These are phyloP conservation scores for Tetradesmus lagerheimii DNA, from an alignment of 139 green algal species.

Conservation along the genomic window DNA sequence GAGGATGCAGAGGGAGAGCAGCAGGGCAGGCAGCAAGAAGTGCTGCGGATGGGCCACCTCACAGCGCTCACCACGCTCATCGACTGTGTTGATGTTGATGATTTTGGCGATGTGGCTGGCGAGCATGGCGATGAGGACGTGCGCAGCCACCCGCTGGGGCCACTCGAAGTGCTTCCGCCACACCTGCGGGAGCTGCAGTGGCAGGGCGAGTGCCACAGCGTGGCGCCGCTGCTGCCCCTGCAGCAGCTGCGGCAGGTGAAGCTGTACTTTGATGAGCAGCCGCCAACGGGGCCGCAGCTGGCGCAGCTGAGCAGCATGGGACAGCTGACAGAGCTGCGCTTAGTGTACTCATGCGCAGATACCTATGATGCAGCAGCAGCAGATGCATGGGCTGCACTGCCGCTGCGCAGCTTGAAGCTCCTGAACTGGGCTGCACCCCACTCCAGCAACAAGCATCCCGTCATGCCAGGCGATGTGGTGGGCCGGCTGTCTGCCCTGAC, in stretches of 20 bases:
- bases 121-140: background rate
- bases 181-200: background rate
- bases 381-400: background rate
- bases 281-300: background rate
- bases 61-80: background rate
- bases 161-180: background rate
- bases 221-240: background rate
- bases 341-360: background rate
- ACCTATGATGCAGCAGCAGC: background rate
- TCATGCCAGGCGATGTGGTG: background rate
- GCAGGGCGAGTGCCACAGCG: background rate
- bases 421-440: background rate
- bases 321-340: background rate
- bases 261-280: background rate
- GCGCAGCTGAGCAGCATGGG: background rate
- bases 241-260: background rate
- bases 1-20: background rate
- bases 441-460: background rate
- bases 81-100: background rate
- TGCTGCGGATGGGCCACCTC: background rate
- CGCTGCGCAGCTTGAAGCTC: background rate
- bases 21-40: background rate
- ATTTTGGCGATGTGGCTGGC: background rate
- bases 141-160: background rate
- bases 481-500: background rate